A percentile compares a stretch with the other conserved stretches of the same genome.
phyloP scores from a whole-genome alignment of 495 filamentous ascomycete genomes.

The Talaromyces borbonicus region DNA sequence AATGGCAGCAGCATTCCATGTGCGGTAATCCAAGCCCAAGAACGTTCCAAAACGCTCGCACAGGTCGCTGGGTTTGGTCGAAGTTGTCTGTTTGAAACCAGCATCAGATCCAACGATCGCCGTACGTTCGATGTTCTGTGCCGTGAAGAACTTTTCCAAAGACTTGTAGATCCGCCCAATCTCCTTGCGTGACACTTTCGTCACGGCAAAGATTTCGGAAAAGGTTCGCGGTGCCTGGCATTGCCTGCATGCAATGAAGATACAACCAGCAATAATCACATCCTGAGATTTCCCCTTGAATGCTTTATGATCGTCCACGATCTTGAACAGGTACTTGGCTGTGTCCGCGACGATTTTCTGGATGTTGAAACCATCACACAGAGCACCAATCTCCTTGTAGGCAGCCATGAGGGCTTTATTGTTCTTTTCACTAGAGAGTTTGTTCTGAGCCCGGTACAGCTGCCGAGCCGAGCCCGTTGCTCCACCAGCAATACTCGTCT shows the following conservation, averaged over 20 bases:
- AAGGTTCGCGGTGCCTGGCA: conserved; percentile 80
- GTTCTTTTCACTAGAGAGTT: conserved; percentile 73
- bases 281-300: conserved; percentile 95
- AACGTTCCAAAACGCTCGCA: conserved; percentile 82
- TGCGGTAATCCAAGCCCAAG: conserved; percentile 56
- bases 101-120: conserved; percentile 33
- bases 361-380: conserved; percentile 79
- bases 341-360: conserved; percentile 71
- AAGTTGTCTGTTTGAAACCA: conserved; percentile 49
- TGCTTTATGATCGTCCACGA: conserved; percentile 79
- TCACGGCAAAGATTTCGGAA: conserved; percentile 82
- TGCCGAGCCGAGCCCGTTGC: conserved; percentile 65
- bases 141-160: conserved; percentile 74
- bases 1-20: conserved; percentile 60
- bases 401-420: conserved; percentile 69
- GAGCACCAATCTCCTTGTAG: conserved; percentile 80
- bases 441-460: conserved; percentile 79
- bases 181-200: conserved; percentile 92
- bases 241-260: conserved; percentile 95
- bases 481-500: conserved; percentile 77
- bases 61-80: conserved; percentile 66
- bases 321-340: conserved; percentile 89
- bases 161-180: conserved; percentile 93
- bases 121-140: conserved; percentile 44
- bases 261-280: conserved; percentile 87